Evolutionary conservation across 2,329 filamentous ascomycete genomes (phyloP), one percentile per base, ranked within the genome.

Genomic region (Sodiomyces alkalinus): DNA sequence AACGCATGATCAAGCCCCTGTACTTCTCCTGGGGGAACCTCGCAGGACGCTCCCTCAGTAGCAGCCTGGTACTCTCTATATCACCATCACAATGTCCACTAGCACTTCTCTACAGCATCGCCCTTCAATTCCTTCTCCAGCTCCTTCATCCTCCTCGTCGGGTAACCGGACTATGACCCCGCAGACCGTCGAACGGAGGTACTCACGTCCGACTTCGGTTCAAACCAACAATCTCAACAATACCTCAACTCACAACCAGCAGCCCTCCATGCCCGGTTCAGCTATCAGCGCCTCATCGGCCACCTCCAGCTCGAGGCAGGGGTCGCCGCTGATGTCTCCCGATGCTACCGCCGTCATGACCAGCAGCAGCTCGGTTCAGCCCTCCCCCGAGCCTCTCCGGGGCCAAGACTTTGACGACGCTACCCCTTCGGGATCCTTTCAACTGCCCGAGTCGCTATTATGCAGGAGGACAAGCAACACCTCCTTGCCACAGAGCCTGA

Each of bases 391-490:
- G 40, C 61, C 64, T 26, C 57, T 65, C 29, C 61, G 63, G 12
- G 65, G 64, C 19, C 58, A 62, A 36, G 66, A 68, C 23, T 53
- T 64, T 30, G 69, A 71, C 29, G 53, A 61, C 19, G 59, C 58
- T 29, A 52, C 55, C 18, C 46, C 60, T 16, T 57, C 64, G 4
- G 53, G 64, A 8, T 67, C 65, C 30, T 69, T 86, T 36, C 68
- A 79, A 43, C 66, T 90, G 24, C 79, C 80, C 19, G 81, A 87
- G 40, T 63, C 80, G n/a, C 60, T 79, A 25, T 54, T 81, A 36
- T 57, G 64, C 30, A 62, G 60, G 39, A 66, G 68, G 40, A 63
- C 69, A 5, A 74, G 72, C 44, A 55, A 56, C 36, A 72, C 60
- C 40, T 74, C 78, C 5, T 68, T 81, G 44, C 69, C 66, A 26